Evolutionary conservation across 1,284 basidiomycete species (phyloP), one percentile per base, ranked within the genome.

Genomic region (Moesziomyces sp.): DNA sequence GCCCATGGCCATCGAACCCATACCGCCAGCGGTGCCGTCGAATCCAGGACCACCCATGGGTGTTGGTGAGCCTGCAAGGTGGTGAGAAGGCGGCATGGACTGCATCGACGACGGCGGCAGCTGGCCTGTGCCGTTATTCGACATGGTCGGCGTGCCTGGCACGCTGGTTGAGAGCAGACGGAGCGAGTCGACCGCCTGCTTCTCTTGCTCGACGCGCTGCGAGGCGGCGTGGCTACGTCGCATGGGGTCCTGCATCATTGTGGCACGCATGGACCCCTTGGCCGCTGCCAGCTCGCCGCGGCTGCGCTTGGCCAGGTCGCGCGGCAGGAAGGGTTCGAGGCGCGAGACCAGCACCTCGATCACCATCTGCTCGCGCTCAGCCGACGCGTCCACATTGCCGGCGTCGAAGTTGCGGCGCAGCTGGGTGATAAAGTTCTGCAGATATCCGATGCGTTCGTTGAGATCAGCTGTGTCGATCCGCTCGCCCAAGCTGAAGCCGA

Each of bases 341-440:
- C 69, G 44, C n/a, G 64, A 68, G 1, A 72, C 65, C 4, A 72
- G 47, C 23, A 68, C 70, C 38, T 76, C 68, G n/a, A 76, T 76
- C 44, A 68, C 66, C 65, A 68, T 68, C 64, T 67, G 64, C 43
- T 72, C 73, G 10, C 69, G 30, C 51, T 76, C 73, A 9, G 68
- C 73, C n/a, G 51, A 56, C 3, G 72, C 72, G 43, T 76, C 73
- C 13, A 67, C 69, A 42, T 76, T 76, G 14, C 70, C 73, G 8
- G 73, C 66, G 18, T 76, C 73, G 43, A 72, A 72, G 38, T 69
- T 72, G 33, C 64, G 50, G 16, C 65, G 47, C 19, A 76, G 45
- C 46, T 72, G 68, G 9, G 58, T 62, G 46, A 72, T 72, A 28
- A 69, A 76, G 46, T 68, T 66, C 47, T 76, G 70, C 50, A 76